Evolutionary conservation across 2,329 filamentous ascomycete genomes (phyloP).

Genomic region (Scedosporium dehoogii): DNA sequence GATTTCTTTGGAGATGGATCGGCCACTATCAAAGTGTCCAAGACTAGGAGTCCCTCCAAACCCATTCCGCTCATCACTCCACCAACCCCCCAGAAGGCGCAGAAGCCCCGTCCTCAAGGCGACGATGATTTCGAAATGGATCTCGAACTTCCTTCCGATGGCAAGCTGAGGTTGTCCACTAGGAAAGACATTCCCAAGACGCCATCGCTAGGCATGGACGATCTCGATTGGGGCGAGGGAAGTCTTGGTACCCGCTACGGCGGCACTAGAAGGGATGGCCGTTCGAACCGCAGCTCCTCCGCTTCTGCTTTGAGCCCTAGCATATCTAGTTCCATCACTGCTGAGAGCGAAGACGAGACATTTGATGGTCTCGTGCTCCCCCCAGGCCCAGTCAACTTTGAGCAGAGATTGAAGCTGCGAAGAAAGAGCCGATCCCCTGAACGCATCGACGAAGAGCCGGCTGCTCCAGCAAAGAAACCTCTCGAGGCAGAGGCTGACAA

Average conservation of each 20-base stretch:
- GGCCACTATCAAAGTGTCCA: constrained; percentile 60
- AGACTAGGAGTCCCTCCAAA: constrained; percentile 41
- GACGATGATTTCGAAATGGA: constrained; percentile 65
- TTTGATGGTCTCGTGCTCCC: constrained; percentile 85
- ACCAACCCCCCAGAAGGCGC: constrained; percentile 40
- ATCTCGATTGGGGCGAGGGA: constrained; percentile 90
- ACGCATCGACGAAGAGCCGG: constrained; percentile 29
- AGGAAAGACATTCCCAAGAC: constrained; percentile 53
- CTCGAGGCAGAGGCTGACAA: constrained; percentile 32
- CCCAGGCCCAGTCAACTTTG: constrained; percentile 72
- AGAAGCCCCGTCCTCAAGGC: constrained; percentile 15
- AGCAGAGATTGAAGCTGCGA: constrained; percentile 64
- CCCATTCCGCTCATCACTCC: constrained; percentile 44
- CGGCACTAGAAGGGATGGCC: constrained; percentile 71
- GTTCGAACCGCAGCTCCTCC: constrained; percentile 75
- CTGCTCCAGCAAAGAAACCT: constrained; percentile 20
- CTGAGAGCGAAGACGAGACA: constrained; percentile 88
- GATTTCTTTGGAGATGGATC: constrained; percentile 54
- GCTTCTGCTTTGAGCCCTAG: constrained; percentile 87
- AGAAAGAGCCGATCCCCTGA: constrained; percentile 51
- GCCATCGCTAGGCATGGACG: constrained; percentile 53
- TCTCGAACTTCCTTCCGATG: constrained; percentile 59
- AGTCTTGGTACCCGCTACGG: constrained; percentile 86
- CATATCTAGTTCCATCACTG: constrained; percentile 79
- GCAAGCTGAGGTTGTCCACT: constrained; percentile 54